These are phyloP conservation scores for Abortiporus biennis DNA, from an alignment of 1,284 basidiomycete genomes.

Conservation along the genomic window DNA sequence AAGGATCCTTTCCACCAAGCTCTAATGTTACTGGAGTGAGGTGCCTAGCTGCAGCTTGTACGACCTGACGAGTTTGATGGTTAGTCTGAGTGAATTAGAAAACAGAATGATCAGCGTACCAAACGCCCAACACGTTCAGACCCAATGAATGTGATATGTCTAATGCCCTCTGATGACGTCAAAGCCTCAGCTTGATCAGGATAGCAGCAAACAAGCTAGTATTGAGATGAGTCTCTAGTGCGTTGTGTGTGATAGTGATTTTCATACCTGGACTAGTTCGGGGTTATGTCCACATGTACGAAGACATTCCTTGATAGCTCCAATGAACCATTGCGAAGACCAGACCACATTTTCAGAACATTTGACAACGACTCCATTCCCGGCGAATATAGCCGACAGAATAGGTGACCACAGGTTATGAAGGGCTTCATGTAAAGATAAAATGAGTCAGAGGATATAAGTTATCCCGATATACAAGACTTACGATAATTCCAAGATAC, in stretches of 20 bases:
- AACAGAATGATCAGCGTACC: constrained; percentile 32
- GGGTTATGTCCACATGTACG: constrained; percentile 71
- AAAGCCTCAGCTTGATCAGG: constrained; percentile 83
- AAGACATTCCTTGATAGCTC: constrained; percentile 72
- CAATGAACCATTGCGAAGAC: constrained; percentile 81
- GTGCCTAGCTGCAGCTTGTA: constrained; percentile 75
- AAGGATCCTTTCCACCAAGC: constrained; percentile 83
- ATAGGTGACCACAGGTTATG: constrained; percentile 95
- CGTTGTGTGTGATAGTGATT: not conserved
- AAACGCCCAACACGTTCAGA: constrained; percentile 86
- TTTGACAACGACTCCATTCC: constrained; percentile 89
- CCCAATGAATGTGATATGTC: constrained; percentile 89
- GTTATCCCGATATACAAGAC: constrained; percentile 20
- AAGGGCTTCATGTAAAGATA: constrained; percentile 46
- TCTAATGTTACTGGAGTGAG: constrained; percentile 89
- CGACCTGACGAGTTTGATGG: constrained; percentile 44
- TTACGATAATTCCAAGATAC: constrained; percentile 93
- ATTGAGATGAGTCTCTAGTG: not conserved
- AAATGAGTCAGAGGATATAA: not conserved
- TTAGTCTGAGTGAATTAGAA: constrained; percentile 7
- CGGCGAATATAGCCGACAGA: constrained; percentile 83
- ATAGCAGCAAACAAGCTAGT: constrained; percentile 77
- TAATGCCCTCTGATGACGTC: constrained; percentile 76
- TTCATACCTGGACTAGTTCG: constrained; percentile 71
- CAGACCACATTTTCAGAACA: constrained; percentile 91